These are phyloP conservation scores for Ustilago nuda DNA, from an alignment of 1,284 basidiomycete species.

Conservation along the genomic window DNA sequence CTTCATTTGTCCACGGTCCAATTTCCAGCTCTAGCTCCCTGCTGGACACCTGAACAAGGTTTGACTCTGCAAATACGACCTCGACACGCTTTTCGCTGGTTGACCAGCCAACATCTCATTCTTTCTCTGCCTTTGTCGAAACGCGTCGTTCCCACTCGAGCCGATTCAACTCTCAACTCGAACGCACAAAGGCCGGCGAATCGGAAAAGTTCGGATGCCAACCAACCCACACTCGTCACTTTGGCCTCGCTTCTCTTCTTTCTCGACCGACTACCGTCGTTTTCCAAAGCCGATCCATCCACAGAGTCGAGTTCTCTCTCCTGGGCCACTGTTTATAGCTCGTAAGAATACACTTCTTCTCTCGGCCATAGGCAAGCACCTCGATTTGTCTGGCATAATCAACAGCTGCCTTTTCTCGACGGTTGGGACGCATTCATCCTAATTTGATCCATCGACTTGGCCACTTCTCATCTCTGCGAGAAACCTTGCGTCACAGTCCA, in stretches of 20 bases:
- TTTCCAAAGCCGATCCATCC: no score
- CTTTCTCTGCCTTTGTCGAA: neutral
- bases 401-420: neutral
- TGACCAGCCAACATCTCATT: slow-evolving; percentile 1
- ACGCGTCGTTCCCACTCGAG: neutral
- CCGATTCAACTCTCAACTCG: neutral
- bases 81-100: slow-evolving; percentile 8
- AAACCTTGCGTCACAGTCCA: neutral
- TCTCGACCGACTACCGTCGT: neutral
- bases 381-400: neutral
- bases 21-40: neutral
- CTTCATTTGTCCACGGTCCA: slow-evolving; percentile 12
- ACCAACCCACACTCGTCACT: neutral
- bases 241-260: neutral
- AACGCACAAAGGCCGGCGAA: neutral
- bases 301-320: no score
- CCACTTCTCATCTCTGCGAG: slow-evolving; percentile 5
- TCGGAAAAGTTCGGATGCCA: neutral
- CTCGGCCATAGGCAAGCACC: neutral
- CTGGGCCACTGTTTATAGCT: no score
- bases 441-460: slow-evolving; percentile 2
- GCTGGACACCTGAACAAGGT: slow-evolving; percentile 6
- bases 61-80: slow-evolving; percentile 1
- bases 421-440: slow-evolving; percentile 1
- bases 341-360: neutral